Evolutionary conservation across 2,329 filamentous ascomycete genomes (phyloP).

Genomic region (Exophiala dermatitidis): DNA sequence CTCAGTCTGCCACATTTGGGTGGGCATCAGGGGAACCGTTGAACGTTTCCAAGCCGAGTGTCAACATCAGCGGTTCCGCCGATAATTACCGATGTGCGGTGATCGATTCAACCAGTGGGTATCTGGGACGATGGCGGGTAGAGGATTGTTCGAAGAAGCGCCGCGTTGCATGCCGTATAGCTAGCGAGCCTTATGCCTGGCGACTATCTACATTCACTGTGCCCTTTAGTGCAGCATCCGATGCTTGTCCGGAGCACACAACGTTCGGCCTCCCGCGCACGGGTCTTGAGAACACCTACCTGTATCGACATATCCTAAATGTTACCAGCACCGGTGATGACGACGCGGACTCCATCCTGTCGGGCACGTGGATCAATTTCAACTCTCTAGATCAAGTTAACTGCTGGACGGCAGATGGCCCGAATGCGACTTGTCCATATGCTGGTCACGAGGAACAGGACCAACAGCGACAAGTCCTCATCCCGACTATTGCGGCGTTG

Average conservation of each 20-base stretch:
- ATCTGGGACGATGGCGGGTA: constrained; percentile 51
- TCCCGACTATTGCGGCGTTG: constrained; percentile 56
- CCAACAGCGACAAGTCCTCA: constrained; percentile 46
- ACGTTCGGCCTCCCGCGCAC: constrained; percentile 54
- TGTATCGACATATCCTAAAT: constrained; percentile 40
- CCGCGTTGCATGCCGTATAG: constrained; percentile 51
- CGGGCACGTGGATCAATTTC: constrained; percentile 52
- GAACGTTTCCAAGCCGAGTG: constrained; percentile 35
- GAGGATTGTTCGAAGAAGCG: constrained; percentile 48
- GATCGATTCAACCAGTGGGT: constrained; percentile 39
- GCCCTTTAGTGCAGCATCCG: constrained; percentile 40
- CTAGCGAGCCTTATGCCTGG: constrained; percentile 52
- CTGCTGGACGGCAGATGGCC: constrained; percentile 56
- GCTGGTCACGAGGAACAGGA: constrained; percentile 37
- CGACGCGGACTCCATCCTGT: constrained; percentile 14
- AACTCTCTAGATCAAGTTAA: constrained; percentile 50
- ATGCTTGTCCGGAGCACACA: constrained; percentile 45
- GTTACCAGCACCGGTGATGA: constrained; percentile 27
- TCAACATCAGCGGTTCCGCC: constrained; percentile 25
- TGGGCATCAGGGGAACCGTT: constrained; percentile 53
- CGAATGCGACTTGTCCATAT: constrained; percentile 55
- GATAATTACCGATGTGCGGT: constrained; percentile 50
- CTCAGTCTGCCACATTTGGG: constrained; percentile 50
- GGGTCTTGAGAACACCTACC: constrained; percentile 56
- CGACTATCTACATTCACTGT: constrained; percentile 39